Percentiles rank a stretch among this genome's conserved stretches.
phyloP scores from a whole-genome alignment of 805 yeast species.

The Blastobotrys mokoenaii region DNA sequence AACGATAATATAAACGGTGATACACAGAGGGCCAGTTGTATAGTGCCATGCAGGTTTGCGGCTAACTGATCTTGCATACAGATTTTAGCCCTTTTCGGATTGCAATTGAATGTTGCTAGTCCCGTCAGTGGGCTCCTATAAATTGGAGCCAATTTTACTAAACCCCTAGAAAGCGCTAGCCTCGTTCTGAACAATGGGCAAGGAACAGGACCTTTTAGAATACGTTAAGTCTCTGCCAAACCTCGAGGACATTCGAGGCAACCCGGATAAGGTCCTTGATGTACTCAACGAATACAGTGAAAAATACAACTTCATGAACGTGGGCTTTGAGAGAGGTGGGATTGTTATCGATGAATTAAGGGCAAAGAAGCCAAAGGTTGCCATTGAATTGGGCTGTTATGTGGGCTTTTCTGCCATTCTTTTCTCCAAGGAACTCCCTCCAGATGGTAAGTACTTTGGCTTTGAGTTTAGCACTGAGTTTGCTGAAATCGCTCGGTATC shows the following conservation, averaged over 20 bases:
- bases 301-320: slow-evolving; percentile 7
- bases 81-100: too few species aligned
- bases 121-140: too few species aligned
- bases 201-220: background rate
- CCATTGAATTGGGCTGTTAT: slow-evolving; percentile 3
- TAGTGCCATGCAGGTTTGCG: too few species aligned
- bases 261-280: slow-evolving; percentile 4
- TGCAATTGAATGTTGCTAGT: too few species aligned
- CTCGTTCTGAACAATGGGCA: too few species aligned
- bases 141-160: too few species aligned
- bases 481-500: slow-evolving; percentile 13
- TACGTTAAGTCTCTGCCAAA: background rate
- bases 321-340: slow-evolving; percentile 3
- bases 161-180: too few species aligned
- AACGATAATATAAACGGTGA: too few species aligned
- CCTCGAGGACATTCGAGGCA: slow-evolving; percentile 4
- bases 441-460: slow-evolving; percentile 7
- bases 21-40: too few species aligned
- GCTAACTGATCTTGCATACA: too few species aligned
- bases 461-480: slow-evolving; percentile 9
- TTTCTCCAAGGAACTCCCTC: slow-evolving; percentile 11
- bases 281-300: slow-evolving; percentile 1
- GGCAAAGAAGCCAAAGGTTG: slow-evolving; percentile 4
- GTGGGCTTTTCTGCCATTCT: slow-evolving; percentile 12
- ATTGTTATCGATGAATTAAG: background rate